Evolutionary conservation across 1,284 basidiomycete species (phyloP).

Genomic region (Cutaneotrichosporon sp.): DNA sequence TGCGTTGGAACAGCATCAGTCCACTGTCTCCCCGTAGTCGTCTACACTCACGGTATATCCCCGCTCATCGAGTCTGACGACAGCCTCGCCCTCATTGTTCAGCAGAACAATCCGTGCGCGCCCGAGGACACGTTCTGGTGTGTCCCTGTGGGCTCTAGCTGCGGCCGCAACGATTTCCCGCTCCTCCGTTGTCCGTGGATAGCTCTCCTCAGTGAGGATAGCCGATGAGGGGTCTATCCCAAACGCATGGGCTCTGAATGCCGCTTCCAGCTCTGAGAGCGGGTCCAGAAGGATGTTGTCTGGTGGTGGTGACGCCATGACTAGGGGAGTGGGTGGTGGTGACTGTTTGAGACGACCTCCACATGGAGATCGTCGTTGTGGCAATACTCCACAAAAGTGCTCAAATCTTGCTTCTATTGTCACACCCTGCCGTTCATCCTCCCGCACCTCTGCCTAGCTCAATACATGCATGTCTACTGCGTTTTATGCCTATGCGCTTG

Average conservation of each 20-base stretch:
- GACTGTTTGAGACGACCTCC: no score
- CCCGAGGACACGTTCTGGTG: slow-evolving; percentile 18
- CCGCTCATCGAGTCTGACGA: slow-evolving; percentile 25
- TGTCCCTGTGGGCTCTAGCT: slow-evolving; percentile 7
- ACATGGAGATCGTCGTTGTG: no score
- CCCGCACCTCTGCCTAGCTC: neutral
- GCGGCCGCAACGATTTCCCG: slow-evolving; percentile 13
- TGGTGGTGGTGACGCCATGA: slow-evolving; percentile 12
- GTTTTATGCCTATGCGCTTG: neutral
- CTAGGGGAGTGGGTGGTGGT: neutral
- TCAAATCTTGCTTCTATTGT: no score
- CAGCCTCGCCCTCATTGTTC: slow-evolving; percentile 20
- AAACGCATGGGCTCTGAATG: slow-evolving; percentile 31
- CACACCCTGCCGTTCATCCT: no score
- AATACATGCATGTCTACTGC: slow-evolving; percentile 8
- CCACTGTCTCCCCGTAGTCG: no score
- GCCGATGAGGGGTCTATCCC: slow-evolving; percentile 22
- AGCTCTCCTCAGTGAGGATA: slow-evolving; percentile 21
- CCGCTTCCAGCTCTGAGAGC: slow-evolving; percentile 29
- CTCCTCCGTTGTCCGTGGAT: slow-evolving; percentile 28
- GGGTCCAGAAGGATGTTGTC: slow-evolving; percentile 37
- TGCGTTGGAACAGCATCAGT: neutral
- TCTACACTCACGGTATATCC: slow-evolving; percentile 36
- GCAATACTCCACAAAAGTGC: no score
- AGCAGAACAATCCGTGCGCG: slow-evolving; percentile 22